Conservation (phyloP, 2,329 filamentous ascomycete genomes). For the Fusarium concolor region DNA sequence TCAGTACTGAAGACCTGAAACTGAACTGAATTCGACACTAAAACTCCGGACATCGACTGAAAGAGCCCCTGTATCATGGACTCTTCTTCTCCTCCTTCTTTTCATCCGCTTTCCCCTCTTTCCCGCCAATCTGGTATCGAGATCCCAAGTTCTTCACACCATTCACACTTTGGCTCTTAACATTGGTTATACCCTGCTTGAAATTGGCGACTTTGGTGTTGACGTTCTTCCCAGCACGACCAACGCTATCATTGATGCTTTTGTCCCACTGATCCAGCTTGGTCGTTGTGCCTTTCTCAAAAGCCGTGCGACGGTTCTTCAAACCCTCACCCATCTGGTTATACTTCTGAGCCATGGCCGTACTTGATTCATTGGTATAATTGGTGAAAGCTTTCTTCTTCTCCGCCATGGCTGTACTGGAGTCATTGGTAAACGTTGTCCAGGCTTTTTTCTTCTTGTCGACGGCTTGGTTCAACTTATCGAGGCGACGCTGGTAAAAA, state of each 20-base stretch:
- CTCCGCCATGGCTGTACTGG: constrained; percentile 18
- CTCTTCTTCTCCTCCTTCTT: not conserved
- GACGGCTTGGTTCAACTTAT: constrained; percentile 25
- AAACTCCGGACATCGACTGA: not conserved
- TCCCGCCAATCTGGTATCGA: not conserved
- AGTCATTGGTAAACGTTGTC: constrained; percentile 15
- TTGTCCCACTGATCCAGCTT: constrained; percentile 18
- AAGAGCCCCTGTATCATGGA: not conserved
- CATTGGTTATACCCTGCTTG: constrained; percentile 9
- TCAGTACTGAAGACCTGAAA: not conserved
- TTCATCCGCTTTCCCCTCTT: not conserved
- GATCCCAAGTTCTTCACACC: constrained; percentile 17
- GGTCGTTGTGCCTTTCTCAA: constrained; percentile 12
- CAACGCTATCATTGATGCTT: constrained; percentile 6
- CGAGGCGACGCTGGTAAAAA: constrained; percentile 9
- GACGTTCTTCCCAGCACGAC: constrained; percentile 8
- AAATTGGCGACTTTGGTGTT: constrained; percentile 5
- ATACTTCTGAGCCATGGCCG: constrained; percentile 16
- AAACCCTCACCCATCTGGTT: constrained; percentile 11
- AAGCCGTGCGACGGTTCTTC: constrained; percentile 4
- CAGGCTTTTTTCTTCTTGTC: constrained; percentile 37
- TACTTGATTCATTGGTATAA: constrained; percentile 18
- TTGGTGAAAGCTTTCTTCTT: constrained; percentile 30
- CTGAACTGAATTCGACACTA: no score
- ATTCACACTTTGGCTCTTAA: constrained; percentile 9